Evolutionary conservation across 2,329 filamentous ascomycete genomes (phyloP), one percentile per base, ranked within the genome.

Genomic region (Cryphonectria radicalis): DNA sequence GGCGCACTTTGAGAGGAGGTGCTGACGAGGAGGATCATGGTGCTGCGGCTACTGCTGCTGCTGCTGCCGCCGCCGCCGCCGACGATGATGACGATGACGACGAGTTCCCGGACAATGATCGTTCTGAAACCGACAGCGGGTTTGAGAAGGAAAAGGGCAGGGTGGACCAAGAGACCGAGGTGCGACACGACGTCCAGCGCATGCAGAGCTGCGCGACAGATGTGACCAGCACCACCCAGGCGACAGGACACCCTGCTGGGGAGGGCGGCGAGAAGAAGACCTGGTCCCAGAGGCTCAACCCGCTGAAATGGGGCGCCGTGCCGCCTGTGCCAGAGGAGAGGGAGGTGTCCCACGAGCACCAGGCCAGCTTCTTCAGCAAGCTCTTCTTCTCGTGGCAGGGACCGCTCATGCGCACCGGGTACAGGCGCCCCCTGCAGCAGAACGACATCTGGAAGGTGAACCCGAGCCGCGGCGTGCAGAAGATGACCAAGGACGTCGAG

Each of bases 361-460:
- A 83, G 4, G 95, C 95, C 6, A 83, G 87, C 2, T 91, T 94
- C 77, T 87, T 96, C 74, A 97, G 93, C 81, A 79, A 86, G 70
- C 79, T 97, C 32, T 92, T 91, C 4, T 98, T 97, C 78, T 89
- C 94, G 79, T 98, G 95, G 95, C 95, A 98, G 86, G 90, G 90
- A 0, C 91, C 93, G 1, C 79, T 98, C 69, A 98, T 98, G 95
- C 86, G 82, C 90, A 88, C 90, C 55, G 96, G 96, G 50, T 98
- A 98, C 81, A 91, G 93, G 78, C 91, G 96, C 19, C 89, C 91
- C 2, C 86, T 99, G 2, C 92, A 97, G 77, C 83, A 91, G 69
- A 93, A 92, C 75, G 96, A 99, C 79, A 90, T 99, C 70, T 98
- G 94, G 92, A 83, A 86, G 0, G 92, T 98, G 75, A 98, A 98